Conservation (phyloP, 1,284 basidiomycete genomes). For the Ustilago loliicola region DNA sequence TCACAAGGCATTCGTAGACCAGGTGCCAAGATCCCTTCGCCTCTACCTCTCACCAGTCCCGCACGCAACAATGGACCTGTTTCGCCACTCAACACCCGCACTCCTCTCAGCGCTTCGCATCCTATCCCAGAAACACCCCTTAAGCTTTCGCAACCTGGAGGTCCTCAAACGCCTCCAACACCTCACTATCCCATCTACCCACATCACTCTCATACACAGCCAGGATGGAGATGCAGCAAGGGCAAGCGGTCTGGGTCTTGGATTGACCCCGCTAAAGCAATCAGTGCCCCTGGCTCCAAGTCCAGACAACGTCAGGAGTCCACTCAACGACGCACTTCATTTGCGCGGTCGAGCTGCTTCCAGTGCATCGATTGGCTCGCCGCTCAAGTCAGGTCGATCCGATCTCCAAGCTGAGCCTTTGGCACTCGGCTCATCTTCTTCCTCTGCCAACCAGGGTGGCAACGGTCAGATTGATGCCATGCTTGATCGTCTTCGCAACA, state of each 20-base stretch:
- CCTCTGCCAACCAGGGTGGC: conserved; percentile 5
- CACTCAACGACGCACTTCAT: conserved; percentile 36
- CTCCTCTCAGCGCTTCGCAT: conserved; percentile 60
- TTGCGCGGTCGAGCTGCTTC: conserved; percentile 34
- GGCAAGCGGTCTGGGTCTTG: conserved; percentile 48
- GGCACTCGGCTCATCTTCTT: conserved; percentile 25
- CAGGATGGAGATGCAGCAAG: conserved; percentile 37
- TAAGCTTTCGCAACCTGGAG: conserved; percentile 53
- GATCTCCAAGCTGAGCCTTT: conserved; percentile 32
- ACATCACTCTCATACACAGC: conserved; percentile 6
- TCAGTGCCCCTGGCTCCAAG: conserved; percentile 39
- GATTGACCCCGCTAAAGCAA: conserved; percentile 45
- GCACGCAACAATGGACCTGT: conserved; percentile 35
- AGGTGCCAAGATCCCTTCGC: conserved; percentile 47
- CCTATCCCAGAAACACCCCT: conserved; percentile 62
- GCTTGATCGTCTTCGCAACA: conserved; percentile 45
- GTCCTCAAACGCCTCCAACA: conserved; percentile 50
- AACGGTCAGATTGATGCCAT: conserved; percentile 47
- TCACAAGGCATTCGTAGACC: conserved; percentile 47
- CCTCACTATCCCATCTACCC: conserved; percentile 42
- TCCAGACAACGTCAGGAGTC: conserved; percentile 32
- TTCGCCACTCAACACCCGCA: conserved; percentile 46
- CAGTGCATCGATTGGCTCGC: conserved; percentile 36
- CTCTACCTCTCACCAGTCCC: conserved; percentile 49
- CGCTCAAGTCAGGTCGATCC: conserved; percentile 27